Evolutionary conservation across 495 filamentous ascomycete species (phyloP).

Genomic region (Hyphodiscus hymeniophilus): DNA sequence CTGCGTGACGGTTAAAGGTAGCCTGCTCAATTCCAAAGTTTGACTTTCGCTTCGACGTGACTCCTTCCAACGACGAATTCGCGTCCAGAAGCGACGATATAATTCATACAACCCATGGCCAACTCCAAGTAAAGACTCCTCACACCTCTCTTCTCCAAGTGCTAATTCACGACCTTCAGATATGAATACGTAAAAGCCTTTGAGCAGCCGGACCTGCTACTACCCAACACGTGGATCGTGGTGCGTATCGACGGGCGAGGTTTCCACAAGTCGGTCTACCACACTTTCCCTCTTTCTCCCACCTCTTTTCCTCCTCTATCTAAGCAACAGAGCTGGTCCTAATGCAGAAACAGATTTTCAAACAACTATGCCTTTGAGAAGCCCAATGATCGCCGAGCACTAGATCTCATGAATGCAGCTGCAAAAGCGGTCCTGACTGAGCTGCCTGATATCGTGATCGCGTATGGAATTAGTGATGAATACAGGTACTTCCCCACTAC

Average conservation of each 20-base stretch:
- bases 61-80: too few relatives aligned
- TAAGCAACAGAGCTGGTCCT: not conserved
- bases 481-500: slow-evolving; percentile 50
- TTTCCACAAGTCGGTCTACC: slow-evolving; percentile 85
- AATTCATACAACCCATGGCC: too few relatives aligned
- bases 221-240: slow-evolving; percentile 90
- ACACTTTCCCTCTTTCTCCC: too few relatives aligned
- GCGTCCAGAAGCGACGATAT: too few relatives aligned
- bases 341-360: slow-evolving; percentile 49
- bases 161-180: slow-evolving; percentile 30
- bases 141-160: not conserved
- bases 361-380: slow-evolving; percentile 78
- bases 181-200: slow-evolving; percentile 91
- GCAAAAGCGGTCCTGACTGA: slow-evolving; percentile 77
- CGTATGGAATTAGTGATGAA: slow-evolving; percentile 91
- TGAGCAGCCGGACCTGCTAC: slow-evolving; percentile 69
- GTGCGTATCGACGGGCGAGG: slow-evolving; percentile 87
- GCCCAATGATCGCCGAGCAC: slow-evolving; percentile 80
- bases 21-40: too few relatives aligned
- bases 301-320: not conserved
- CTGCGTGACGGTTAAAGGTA: too few relatives aligned
- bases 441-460: slow-evolving; percentile 74
- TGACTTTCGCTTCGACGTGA: too few relatives aligned
- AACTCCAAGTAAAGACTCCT: not conserved
- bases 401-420: slow-evolving; percentile 91